A percentile compares a stretch with the other conserved stretches of the same genome.
Conservation (phyloP, 108 stramenopile genomes). For the Aurantiochytrium sp. region DNA sequence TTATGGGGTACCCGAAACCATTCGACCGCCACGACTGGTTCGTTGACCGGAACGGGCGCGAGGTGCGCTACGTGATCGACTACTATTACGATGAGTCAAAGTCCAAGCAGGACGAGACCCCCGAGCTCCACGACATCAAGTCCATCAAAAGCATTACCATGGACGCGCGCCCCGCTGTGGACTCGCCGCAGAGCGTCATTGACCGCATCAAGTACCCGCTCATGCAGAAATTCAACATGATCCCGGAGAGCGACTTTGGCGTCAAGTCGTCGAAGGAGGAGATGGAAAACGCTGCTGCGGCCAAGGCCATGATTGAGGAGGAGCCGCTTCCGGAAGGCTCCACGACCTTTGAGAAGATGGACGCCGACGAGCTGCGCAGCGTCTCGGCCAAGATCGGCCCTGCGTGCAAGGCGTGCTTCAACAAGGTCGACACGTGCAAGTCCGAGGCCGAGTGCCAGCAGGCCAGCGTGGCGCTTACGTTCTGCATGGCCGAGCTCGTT, state of each 20-base stretch:
- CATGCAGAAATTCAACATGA: constrained; percentile 46
- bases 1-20: constrained; percentile 86
- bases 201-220: constrained; percentile 77
- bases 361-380: background rate
- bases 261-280: constrained; percentile 45
- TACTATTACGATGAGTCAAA: constrained; percentile 82
- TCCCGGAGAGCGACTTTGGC: constrained; percentile 37
- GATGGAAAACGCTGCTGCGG: constrained; percentile 52
- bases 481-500: constrained; percentile 70
- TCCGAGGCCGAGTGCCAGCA: constrained; percentile 67
- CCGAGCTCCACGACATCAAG: constrained; percentile 58
- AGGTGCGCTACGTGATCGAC: constrained; percentile 94
- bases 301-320: background rate
- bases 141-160: constrained; percentile 74
- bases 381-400: constrained; percentile 47
- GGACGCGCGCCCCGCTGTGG: constrained; percentile 92
- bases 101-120: constrained; percentile 44
- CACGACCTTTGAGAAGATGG: constrained; percentile 51
- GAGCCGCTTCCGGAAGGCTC: constrained; percentile 37
- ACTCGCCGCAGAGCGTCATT: constrained; percentile 59
- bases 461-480: constrained; percentile 75
- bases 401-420: constrained; percentile 54
- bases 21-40: constrained; percentile 99
- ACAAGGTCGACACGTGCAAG: constrained; percentile 55
- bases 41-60: constrained; percentile 66